These are phyloP conservation scores for Coemansia umbellata DNA, from an alignment of 192 early-diverging fungal genomes.

Conservation along the genomic window DNA sequence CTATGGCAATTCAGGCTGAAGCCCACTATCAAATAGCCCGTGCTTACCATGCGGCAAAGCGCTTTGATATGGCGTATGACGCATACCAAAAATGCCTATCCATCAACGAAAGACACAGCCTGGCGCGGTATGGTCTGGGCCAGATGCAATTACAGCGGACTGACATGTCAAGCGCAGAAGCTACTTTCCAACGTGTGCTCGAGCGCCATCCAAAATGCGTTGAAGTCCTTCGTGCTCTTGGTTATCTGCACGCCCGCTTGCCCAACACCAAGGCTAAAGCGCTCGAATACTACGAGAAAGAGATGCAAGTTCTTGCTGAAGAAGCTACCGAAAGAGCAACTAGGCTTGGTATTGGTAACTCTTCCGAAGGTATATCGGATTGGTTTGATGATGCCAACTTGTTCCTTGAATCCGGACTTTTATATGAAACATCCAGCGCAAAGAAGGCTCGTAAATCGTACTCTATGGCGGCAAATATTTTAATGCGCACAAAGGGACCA, in stretches of 20 bases:
- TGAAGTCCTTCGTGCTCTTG: constrained; percentile 60
- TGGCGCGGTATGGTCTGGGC: constrained; percentile 73
- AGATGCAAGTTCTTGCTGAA: constrained; percentile 55
- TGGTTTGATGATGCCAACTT: constrained; percentile 45
- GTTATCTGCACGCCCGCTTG: constrained; percentile 58
- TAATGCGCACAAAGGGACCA: constrained; percentile 11
- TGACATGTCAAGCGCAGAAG: constrained; percentile 43
- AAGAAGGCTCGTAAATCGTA: constrained; percentile 50
- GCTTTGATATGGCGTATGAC: constrained; percentile 69
- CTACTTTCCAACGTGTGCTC: constrained; percentile 58
- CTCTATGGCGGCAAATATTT: constrained; percentile 20
- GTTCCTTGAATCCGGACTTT: constrained; percentile 61
- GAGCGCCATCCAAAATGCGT: constrained; percentile 59
- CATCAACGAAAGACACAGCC: constrained; percentile 62
- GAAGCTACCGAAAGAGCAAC: constrained; percentile 52
- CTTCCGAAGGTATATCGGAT: neutral
- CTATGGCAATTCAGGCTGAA: constrained; percentile 56
- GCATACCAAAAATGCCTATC: constrained; percentile 62
- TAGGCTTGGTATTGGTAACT: neutral
- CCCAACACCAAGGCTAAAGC: constrained; percentile 65
- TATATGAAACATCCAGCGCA: constrained; percentile 58
- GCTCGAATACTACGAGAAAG: constrained; percentile 61
- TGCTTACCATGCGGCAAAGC: constrained; percentile 53
- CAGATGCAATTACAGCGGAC: constrained; percentile 63
- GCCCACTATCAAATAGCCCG: constrained; percentile 59